Evolutionary conservation across 257 asterid genomes (phyloP), one percentile per base, ranked within the genome.

Genomic region (Lavandula angustifolia): DNA sequence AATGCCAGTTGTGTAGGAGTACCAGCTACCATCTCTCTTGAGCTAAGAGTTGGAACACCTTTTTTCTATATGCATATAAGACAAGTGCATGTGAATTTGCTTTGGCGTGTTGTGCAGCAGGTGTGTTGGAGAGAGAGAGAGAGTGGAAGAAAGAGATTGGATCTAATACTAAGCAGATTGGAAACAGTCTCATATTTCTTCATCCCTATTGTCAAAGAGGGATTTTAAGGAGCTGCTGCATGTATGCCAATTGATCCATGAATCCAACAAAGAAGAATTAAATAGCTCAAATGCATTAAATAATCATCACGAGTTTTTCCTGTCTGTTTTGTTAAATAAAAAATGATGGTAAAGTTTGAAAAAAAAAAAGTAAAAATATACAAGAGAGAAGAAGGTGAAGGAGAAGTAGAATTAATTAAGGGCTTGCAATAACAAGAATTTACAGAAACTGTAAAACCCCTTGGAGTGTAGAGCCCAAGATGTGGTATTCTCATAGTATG

Each of bases 31-130:
- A 60, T 33, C 67, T 14, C 56, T 18, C 43, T 48, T 51, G 17
- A 69, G 79, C 70, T 64, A 72, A 71, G 77, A 72, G 78, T 70
- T 69, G 77, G 44, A 71, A 34, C 76, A 54, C 50, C 80, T 78
- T 79, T 22, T 79, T 69, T 74, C 54, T 33, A 68, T 66, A 43
- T 68, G 73, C 78, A 75, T 71, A 71, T 78, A 81, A 79, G 78
- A 85, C 87, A 84, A 74, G 52, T 68, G 73, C 96, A 86, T 81
- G 96, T 89, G 96, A 89, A 64, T 60, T 72, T 82, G 75, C 42
- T 75, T 86, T 89, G 96, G 88, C 84, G 6, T 67, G 43, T 84
- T 71, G 70, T 74, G 77, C 35, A 58, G 56, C 66, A 58, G 72
- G 38, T 59, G 71, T 53, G 51, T 54, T 38, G 33, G 69, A 35